phyloP scores from a whole-genome alignment of 768 basidiomycete species.

The Pleurotus citrinopileatus region DNA sequence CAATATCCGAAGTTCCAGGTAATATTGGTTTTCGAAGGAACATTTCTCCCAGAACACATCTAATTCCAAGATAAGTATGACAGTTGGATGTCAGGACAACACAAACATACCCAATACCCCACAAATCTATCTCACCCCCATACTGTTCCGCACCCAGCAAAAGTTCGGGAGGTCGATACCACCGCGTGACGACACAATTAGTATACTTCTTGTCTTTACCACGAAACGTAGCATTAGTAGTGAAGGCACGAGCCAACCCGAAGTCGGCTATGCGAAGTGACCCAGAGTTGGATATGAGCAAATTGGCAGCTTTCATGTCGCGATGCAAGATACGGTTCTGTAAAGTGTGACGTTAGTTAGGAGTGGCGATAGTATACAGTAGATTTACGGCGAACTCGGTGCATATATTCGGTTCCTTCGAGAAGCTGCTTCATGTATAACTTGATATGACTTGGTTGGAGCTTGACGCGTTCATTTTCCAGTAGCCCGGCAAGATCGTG shows the following conservation, averaged over 20 bases:
- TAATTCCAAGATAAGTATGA: slow-evolving; percentile 23
- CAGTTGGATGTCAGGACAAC: neutral
- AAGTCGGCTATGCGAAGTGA: slow-evolving; percentile 90
- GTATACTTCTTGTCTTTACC: slow-evolving; percentile 77
- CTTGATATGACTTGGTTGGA: slow-evolving; percentile 86
- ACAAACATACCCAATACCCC: slow-evolving; percentile 87
- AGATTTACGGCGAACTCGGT: slow-evolving; percentile 82
- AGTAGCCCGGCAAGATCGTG: slow-evolving; percentile 95
- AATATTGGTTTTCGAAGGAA: slow-evolving; percentile 84
- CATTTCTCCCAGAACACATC: slow-evolving; percentile 98
- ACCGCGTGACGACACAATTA: slow-evolving; percentile 91
- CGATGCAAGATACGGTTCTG: slow-evolving; percentile 97
- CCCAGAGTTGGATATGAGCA: slow-evolving; percentile 88
- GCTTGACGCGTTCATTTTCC: slow-evolving; percentile 85
- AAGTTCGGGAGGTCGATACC: slow-evolving; percentile 94
- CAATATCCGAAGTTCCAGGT: slow-evolving; percentile 84
- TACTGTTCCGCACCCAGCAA: slow-evolving; percentile 87
- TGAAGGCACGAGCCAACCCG: slow-evolving; percentile 86
- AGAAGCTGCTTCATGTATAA: slow-evolving; percentile 94
- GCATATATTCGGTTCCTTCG: slow-evolving; percentile 96
- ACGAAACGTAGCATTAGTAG: slow-evolving; percentile 44
- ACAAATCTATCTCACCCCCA: slow-evolving; percentile 93
- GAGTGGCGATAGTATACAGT: slow-evolving; percentile 3
- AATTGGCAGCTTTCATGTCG: slow-evolving; percentile 98
- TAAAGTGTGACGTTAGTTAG: slow-evolving; percentile 12